Evolutionary conservation across 1,139 yeast species (phyloP).

Genomic region (Saccharomyces hybrid): DNA sequence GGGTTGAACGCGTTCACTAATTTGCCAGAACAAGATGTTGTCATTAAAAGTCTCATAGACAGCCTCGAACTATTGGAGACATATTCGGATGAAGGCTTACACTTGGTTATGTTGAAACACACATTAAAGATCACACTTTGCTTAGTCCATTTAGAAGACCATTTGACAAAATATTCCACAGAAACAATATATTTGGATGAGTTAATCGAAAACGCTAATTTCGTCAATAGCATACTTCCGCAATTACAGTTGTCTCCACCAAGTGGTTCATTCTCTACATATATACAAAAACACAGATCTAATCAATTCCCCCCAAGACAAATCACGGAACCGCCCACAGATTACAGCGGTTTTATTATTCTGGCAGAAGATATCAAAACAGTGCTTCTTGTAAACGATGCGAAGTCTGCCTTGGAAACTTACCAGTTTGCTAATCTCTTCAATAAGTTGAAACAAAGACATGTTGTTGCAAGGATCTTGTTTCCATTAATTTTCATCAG

Average conservation of each 20-base stretch:
- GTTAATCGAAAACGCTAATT: slow-evolving; percentile 9
- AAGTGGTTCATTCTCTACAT: slow-evolving; percentile 46
- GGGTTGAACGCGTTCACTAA: slow-evolving; percentile 34
- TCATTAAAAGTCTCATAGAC: not conserved
- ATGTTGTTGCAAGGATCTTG: slow-evolving; percentile 53
- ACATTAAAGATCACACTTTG: slow-evolving; percentile 13
- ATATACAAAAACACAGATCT: slow-evolving; percentile 43
- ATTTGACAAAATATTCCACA: slow-evolving; percentile 10
- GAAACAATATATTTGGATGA: slow-evolving; percentile 10
- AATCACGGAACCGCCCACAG: slow-evolving; percentile 30
- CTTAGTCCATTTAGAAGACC: slow-evolving; percentile 16
- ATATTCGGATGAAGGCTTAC: not conserved
- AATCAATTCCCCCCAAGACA: slow-evolving; percentile 54
- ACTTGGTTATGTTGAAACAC: slow-evolving; percentile 5
- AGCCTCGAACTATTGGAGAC: not conserved
- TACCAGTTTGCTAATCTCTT: slow-evolving; percentile 30
- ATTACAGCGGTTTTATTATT: slow-evolving; percentile 21
- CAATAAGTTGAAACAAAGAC: slow-evolving; percentile 32
- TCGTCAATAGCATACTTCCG: not conserved
- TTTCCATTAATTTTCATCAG: slow-evolving; percentile 54
- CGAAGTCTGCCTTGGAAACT: slow-evolving; percentile 31
- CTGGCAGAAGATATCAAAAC: slow-evolving; percentile 32
- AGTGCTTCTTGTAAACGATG: slow-evolving; percentile 35
- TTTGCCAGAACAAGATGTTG: slow-evolving; percentile 10
- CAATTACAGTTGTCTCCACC: slow-evolving; percentile 15